phyloP scores from a whole-genome alignment of 2,329 filamentous ascomycete genomes.

The Ascochyta rabiei region DNA sequence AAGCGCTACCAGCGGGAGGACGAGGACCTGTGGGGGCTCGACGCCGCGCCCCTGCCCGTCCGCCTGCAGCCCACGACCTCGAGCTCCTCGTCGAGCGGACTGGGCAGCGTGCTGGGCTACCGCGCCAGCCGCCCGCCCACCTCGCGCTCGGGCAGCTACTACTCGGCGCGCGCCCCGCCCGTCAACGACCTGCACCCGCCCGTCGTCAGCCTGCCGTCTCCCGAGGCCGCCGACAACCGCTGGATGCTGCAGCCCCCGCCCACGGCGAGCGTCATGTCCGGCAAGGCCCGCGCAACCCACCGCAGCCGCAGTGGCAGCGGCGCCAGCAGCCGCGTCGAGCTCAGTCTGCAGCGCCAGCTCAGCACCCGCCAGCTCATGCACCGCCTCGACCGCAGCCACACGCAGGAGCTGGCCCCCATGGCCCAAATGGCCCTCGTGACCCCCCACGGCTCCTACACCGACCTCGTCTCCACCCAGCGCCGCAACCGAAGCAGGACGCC shows the following conservation, averaged over 20 bases:
- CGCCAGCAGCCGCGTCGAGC: slow-evolving; percentile 49
- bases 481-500: slow-evolving; percentile 42
- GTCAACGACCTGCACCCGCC: slow-evolving; percentile 88
- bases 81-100: slow-evolving; percentile 41
- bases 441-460: slow-evolving; percentile 44
- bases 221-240: slow-evolving; percentile 70
- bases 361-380: slow-evolving; percentile 47
- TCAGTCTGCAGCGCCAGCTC: slow-evolving; percentile 47
- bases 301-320: slow-evolving; percentile 62
- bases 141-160: slow-evolving; percentile 44
- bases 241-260: slow-evolving; percentile 97
- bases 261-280: slow-evolving; percentile 88
- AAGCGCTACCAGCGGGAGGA: slow-evolving; percentile 85
- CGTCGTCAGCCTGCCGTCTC: slow-evolving; percentile 76
- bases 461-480: slow-evolving; percentile 30
- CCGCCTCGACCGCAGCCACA: slow-evolving; percentile 44
- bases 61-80: slow-evolving; percentile 23
- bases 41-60: slow-evolving; percentile 51
- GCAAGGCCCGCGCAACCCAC: slow-evolving; percentile 71
- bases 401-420: slow-evolving; percentile 43
- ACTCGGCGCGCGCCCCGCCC: slow-evolving; percentile 63
- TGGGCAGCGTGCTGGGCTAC: slow-evolving; percentile 32
- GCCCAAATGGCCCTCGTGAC: slow-evolving; percentile 46
- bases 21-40: slow-evolving; percentile 81
- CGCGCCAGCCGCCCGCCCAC: slow-evolving; percentile 32